Base-by-base conservation (phyloP, 805 yeast genomes). In the Hanseniaspora nectarophila region DNA sequence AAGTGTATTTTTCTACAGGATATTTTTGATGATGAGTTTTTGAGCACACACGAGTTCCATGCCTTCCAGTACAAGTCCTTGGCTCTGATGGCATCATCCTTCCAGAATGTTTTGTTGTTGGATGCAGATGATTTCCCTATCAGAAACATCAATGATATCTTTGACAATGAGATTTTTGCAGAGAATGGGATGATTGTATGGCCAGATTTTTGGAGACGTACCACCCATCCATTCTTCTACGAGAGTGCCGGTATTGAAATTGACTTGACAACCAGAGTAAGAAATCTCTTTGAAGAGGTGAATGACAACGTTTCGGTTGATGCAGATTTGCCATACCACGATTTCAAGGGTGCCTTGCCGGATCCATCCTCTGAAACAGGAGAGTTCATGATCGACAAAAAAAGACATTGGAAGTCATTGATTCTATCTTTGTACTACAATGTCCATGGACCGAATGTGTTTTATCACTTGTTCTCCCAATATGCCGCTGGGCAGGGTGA, bases 191-290 rank as follows among this genome's bases (percentile, higher is more conserved):
- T 78, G 63, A 67, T 80, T 21, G 65, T 79, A 21, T 86, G 94
- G 90, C 94, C 95, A 1, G 95, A 86, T 65, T 86, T 80, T 63
- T 86, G 95, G 95, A 76, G 81, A 64, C 73, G 95, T 57, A 79
- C 90, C 7, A 84, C 89, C 1, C 76, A 85, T 1, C 95, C 95
- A 5, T 67, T 68, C 35, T 82, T 75, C 59, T 86, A 83, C 64
- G 75, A 77, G 31, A 78, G 86, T 57, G 86, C 85, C 0, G 85
- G 78, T 2, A 67, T 78, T 10, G 57, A 67, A 45, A 68, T 78
- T 1, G 73, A 75, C 28, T 59, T 61, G 37, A 68, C 55, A 51
- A 68, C 57, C 50, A 69, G 65, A 21, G 67, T 68, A 54, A 55
- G 76, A 64, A 58, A 61, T 45, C 56, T 60, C 16, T 57, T 63